Evolutionary conservation across 768 basidiomycete genomes (phyloP), one percentile per base, ranked within the genome.

Genomic region (Amanita exitialis): DNA sequence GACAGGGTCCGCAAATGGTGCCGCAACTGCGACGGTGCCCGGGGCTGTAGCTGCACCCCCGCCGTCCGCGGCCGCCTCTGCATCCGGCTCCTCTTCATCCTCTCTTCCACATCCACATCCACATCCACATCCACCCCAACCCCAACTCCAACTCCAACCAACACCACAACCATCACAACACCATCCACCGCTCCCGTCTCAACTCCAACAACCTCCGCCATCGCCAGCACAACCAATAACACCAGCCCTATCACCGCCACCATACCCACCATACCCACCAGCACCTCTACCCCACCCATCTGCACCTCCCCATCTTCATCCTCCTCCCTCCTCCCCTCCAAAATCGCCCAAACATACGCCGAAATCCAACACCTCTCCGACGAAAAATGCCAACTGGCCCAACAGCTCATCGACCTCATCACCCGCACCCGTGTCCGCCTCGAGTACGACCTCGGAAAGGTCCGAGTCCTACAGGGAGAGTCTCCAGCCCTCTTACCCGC

Each of bases 381-480:
- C 3, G 75, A 80, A 59, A 80, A 80, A 60, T 66, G 70, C 43
- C 55, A 54, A 8, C 69, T 78, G 10, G 72, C 77, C 0, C 68
- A 77, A 54, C 68, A 70, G 12, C 64, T 80, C 21, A 69, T 77
- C 27, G 73, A 76, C 32, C 68, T 78, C 34, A 65, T 80, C 28
- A 66, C 64, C 2, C 65, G 71, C 32, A 75, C 77, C 23, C 71
- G 72, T 41, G 66, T 72, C 12, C 67, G 74, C 38, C 71, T 81
- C 10, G 77, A 78, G 54, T 62, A 67, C 2, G 79, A 81, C 57
- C 64, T 81, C 18, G 60, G 61, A 44, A 70, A 70, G 57, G 74
- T 76, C 25, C 61, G 71, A 41, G 64, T 70, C 15, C 59, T 78
- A 18, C 75, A 76, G 54, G 77, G 77, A 30, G 77, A 76, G 52